Evolutionary conservation across 495 filamentous ascomycete genomes (phyloP).

Genomic region (Trichoderma virens): DNA sequence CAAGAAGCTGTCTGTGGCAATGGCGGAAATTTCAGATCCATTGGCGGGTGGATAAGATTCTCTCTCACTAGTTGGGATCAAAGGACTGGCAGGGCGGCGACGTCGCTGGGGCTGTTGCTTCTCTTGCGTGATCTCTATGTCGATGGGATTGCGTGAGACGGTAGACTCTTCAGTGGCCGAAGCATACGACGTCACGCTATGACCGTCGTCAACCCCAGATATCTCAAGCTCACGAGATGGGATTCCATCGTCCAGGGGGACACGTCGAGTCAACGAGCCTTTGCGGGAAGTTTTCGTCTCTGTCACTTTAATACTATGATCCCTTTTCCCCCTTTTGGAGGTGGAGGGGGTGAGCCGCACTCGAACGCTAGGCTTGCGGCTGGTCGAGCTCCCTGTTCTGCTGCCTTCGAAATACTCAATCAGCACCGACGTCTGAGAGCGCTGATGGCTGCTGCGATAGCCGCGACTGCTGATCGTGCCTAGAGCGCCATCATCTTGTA

Average conservation of each 20-base stretch:
- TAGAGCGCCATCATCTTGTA: slow-evolving; percentile 92
- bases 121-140: slow-evolving; percentile 67
- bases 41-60: slow-evolving; percentile 45
- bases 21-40: slow-evolving; percentile 78
- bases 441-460: slow-evolving; percentile 51
- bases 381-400: slow-evolving; percentile 39
- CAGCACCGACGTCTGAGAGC: slow-evolving; percentile 84
- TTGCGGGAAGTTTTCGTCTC: slow-evolving; percentile 53
- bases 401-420: slow-evolving; percentile 97
- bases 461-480: slow-evolving; percentile 76
- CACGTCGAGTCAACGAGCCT: slow-evolving; percentile 48
- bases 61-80: slow-evolving; percentile 45
- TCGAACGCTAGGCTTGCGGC: slow-evolving; percentile 77
- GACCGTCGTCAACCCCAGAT: slow-evolving; percentile 40
- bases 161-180: slow-evolving; percentile 74
- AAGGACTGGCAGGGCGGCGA: slow-evolving; percentile 45
- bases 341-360: slow-evolving; percentile 84
- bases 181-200: slow-evolving; percentile 50
- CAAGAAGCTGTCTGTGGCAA: slow-evolving; percentile 85
- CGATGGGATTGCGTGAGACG: slow-evolving; percentile 63
- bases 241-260: slow-evolving; percentile 41
- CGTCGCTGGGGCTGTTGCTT: slow-evolving; percentile 18
- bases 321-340: slow-evolving; percentile 35
- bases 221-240: neutral
- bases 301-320: slow-evolving; percentile 67